Evolutionary conservation across 176 grass and related monocot species (phyloP), one percentile per base, ranked within the genome.

Genomic region (Melocanna baccifera): DNA sequence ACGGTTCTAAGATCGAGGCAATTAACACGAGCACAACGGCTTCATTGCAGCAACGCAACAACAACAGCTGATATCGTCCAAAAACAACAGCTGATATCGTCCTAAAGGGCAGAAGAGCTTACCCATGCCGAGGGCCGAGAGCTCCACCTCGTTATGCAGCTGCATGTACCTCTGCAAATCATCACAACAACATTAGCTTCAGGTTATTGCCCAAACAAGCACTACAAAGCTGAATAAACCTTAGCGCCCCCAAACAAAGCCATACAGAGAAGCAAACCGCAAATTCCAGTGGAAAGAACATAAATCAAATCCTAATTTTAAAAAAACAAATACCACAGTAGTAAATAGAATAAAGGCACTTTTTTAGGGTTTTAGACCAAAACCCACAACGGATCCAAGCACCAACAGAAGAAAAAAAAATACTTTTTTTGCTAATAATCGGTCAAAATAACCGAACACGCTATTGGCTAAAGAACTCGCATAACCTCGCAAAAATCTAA

Each of bases 91-190:
- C 16, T 73, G 4, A 28, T 62, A 80, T 7, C 7, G 57, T 72
- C 22, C 4, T 39, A 15, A 66, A 34, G 43, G 36, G 11, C 2
- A 40, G 66, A 64, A 80, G 59, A 40, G 32, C 32, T 83, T 93
- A 98, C 96, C 93, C 96, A 98, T 98, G 78, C 96, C 96, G 50
- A 98, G 96, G 57, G 96, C 93, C 37, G 96, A 98, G 58, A 94
- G 91, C 85, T 98, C 93, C 62, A 98, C 96, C 80, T 98, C 96
- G 30, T 92, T 75, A 68, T 98, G 86, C 57, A 92, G 85, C 62
- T 95, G 93, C 96, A 98, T 98, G 79, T 98, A 98, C 82, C 88
- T 97, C 94, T 97, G 94, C 86, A 90, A 68, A 86, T 25, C 46
- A 88, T 41, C 12, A 9, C 3, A 92, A 62, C 6, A 59, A 19